These are phyloP conservation scores for Coemansia aciculifera DNA, from an alignment of 192 early-diverging fungal genomes.

Conservation along the genomic window DNA sequence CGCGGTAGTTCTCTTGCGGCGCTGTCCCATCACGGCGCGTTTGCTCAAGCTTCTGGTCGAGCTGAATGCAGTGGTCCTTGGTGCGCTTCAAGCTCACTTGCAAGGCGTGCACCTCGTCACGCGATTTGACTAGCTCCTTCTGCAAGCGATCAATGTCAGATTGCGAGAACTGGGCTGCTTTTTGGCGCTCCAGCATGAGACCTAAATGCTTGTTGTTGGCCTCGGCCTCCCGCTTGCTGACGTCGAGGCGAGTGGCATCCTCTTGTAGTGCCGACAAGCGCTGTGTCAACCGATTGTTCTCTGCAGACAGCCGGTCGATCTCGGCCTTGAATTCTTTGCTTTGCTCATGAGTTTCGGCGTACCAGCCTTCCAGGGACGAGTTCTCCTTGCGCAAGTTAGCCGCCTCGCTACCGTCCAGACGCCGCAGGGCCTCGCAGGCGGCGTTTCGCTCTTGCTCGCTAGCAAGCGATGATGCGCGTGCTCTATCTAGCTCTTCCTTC, in stretches of 20 bases:
- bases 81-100: conserved; percentile 47
- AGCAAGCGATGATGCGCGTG: conserved; percentile 35
- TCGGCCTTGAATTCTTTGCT: conserved; percentile 36
- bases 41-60: conserved; percentile 29
- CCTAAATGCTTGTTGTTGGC: conserved; percentile 24
- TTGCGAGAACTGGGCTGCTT: conserved; percentile 29
- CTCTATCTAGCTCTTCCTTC: conserved; percentile 46
- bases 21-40: conserved; percentile 18
- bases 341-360: conserved; percentile 46
- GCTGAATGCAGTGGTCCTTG: conserved; percentile 49
- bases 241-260: conserved; percentile 31
- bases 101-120: conserved; percentile 42
- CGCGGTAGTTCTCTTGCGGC: conserved; percentile 48
- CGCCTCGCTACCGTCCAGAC: conserved; percentile 35
- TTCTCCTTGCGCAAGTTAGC: conserved; percentile 45
- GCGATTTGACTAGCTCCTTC: conserved; percentile 49
- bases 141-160: conserved; percentile 41
- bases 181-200: conserved; percentile 31
- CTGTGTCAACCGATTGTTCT: conserved; percentile 52
- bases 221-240: conserved; percentile 36
- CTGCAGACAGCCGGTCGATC: conserved; percentile 49
- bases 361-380: conserved; percentile 48
- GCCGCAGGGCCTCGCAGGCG: conserved; percentile 43
- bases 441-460: conserved; percentile 34
- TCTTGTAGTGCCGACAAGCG: conserved; percentile 25